Percentiles rank a stretch among this genome's conserved stretches.
Evolutionary conservation across 345 rosid genomes (phyloP).

Genomic region (Sisymbrium irio): DNA sequence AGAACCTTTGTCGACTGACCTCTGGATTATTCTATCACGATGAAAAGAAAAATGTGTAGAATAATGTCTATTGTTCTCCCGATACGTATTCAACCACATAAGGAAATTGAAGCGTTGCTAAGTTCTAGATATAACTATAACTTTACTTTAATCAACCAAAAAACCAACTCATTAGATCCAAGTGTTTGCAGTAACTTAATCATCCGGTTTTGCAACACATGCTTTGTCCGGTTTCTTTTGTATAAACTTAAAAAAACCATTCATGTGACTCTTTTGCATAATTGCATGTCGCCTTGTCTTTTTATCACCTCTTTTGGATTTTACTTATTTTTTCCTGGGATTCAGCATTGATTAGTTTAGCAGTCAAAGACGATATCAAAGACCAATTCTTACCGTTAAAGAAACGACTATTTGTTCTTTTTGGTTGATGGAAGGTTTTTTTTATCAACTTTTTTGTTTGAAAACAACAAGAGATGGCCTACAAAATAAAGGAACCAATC

Average conservation of each 20-base stretch:
- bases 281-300: background rate
- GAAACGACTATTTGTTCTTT: background rate
- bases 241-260: background rate
- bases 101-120: background rate
- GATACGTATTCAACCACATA: background rate
- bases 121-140: background rate
- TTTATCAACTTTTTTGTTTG: background rate
- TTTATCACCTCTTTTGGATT: background rate
- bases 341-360: background rate
- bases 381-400: background rate
- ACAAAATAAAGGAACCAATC: conserved; percentile 12
- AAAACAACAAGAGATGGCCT: background rate
- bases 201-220: background rate
- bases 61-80: too few species aligned
- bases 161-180: background rate
- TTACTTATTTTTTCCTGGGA: background rate
- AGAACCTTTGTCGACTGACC: background rate
- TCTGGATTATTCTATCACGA: background rate
- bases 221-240: background rate
- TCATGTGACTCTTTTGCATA: background rate
- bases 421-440: background rate
- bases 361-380: background rate
- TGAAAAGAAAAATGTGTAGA: background rate
- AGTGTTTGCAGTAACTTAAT: background rate
- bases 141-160: background rate